phyloP scores from a whole-genome alignment of 768 basidiomycete species.

The Sporobolomyces phaffii region DNA sequence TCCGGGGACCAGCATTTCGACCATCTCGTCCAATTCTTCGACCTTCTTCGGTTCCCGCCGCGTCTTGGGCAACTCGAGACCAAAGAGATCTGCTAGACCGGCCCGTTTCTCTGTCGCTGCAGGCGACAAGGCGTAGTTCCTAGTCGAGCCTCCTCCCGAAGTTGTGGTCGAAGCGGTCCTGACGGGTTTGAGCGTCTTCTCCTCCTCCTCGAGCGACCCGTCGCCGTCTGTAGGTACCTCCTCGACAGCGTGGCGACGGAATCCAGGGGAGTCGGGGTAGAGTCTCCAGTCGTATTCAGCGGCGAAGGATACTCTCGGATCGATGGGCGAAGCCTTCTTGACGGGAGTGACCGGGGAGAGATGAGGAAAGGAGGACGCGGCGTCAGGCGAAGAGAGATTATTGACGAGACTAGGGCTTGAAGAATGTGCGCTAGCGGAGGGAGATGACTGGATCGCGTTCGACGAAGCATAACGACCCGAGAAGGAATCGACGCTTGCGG shows the following conservation, averaged over 20 bases:
- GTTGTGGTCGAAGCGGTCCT: neutral
- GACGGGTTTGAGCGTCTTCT: conserved; percentile 10
- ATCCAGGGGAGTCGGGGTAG: neutral
- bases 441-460: neutral
- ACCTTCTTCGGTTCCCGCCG: neutral
- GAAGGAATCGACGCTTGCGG: conserved; percentile 24
- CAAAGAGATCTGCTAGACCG: conserved; percentile 21
- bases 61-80: conserved; percentile 22
- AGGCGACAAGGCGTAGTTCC: neutral
- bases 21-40: neutral
- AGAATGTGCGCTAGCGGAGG: neutral
- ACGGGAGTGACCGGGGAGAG: neutral
- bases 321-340: neutral
- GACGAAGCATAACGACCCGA: conserved; percentile 1
- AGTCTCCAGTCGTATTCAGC: neutral
- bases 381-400: neutral
- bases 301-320: conserved; percentile 3
- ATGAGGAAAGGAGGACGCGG: neutral
- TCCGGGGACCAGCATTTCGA: conserved; percentile 17
- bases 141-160: neutral
- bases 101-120: neutral
- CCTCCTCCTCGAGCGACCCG: neutral
- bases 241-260: neutral
- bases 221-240: neutral
- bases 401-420: neutral